A percentile compares a stretch with the other conserved stretches of the same genome.
These are phyloP conservation scores for Pseudogymnoascus pannorum DNA, from an alignment of 2,329 filamentous ascomycete species.

Conservation along the genomic window DNA sequence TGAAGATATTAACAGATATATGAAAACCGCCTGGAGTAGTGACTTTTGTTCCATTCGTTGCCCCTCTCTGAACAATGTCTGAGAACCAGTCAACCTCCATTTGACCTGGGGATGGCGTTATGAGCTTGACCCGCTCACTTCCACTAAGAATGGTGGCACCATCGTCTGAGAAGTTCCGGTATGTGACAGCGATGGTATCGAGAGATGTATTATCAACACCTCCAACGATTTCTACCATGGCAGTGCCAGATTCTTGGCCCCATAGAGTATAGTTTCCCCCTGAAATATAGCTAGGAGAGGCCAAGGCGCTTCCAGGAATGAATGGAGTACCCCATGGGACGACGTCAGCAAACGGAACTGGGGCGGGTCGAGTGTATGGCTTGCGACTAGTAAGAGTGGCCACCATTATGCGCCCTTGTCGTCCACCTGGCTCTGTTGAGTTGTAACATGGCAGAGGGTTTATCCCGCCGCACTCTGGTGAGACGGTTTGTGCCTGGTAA, in stretches of 20 bases:
- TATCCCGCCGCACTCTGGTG: conserved; percentile 36
- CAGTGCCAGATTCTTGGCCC: neutral
- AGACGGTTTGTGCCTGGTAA: conserved; percentile 33
- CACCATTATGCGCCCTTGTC: conserved; percentile 36
- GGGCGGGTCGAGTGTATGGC: conserved; percentile 19
- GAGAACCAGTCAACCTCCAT: conserved; percentile 34
- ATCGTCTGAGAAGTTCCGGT: conserved; percentile 33
- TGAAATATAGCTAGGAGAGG: neutral
- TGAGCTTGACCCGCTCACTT: conserved; percentile 29
- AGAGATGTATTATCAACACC: neutral
- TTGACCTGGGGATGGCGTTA: conserved; percentile 19
- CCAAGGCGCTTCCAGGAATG: conserved; percentile 16
- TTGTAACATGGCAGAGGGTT: conserved; percentile 37
- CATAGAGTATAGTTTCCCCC: neutral
- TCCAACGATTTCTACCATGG: neutral
- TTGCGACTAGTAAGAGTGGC: conserved; percentile 31
- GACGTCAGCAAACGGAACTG: conserved; percentile 24
- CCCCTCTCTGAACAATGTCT: conserved; percentile 31
- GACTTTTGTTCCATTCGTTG: conserved; percentile 29
- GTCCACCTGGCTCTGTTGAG: conserved; percentile 33
- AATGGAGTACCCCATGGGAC: conserved; percentile 33
- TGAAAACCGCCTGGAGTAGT: conserved; percentile 35
- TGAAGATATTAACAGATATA: conserved; percentile 32
- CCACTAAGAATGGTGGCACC: conserved; percentile 29
- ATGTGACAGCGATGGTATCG: conserved; percentile 28